phyloP scores from a whole-genome alignment of 495 filamentous ascomycete genomes.

The Aspergillus haitiensis region DNA sequence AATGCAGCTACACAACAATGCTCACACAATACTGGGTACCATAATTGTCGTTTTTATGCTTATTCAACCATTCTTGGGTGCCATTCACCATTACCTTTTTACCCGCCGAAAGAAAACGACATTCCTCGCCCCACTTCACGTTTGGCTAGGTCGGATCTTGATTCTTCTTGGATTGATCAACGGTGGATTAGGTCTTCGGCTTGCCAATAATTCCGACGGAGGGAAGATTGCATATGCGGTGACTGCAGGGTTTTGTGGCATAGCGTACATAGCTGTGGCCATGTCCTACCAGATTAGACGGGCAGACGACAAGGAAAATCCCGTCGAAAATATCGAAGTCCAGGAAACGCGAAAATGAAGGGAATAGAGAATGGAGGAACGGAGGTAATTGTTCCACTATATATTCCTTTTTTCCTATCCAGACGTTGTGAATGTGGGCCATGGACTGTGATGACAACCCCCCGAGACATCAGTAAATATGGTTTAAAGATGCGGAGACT shows the following conservation, averaged over 20 bases:
- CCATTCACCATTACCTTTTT: slow-evolving; percentile 15
- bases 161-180: slow-evolving; percentile 21
- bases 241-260: slow-evolving; percentile 15
- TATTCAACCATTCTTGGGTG: slow-evolving; percentile 17
- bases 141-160: slow-evolving; percentile 20
- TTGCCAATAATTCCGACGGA: slow-evolving; percentile 13
- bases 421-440: too few species aligned
- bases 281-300: too few species aligned
- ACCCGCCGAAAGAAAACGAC: neutral
- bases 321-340: too few species aligned
- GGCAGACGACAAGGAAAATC: too few species aligned
- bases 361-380: too few species aligned
- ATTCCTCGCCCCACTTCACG: slow-evolving; percentile 15
- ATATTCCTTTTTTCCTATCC: too few species aligned
- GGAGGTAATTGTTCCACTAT: too few species aligned
- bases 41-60: slow-evolving; percentile 20
- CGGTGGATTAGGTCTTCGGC: slow-evolving; percentile 15
- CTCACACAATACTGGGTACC: slow-evolving; percentile 19
- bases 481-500: too few species aligned
- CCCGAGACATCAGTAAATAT: too few species aligned
- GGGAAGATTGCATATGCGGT: slow-evolving; percentile 19
- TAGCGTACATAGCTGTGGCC: neutral
- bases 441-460: too few species aligned
- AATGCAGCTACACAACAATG: slow-evolving; percentile 19
- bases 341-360: too few species aligned